Base-by-base conservation (phyloP, 2,329 filamentous ascomycete genomes). In the Fusarium sp. region DNA sequence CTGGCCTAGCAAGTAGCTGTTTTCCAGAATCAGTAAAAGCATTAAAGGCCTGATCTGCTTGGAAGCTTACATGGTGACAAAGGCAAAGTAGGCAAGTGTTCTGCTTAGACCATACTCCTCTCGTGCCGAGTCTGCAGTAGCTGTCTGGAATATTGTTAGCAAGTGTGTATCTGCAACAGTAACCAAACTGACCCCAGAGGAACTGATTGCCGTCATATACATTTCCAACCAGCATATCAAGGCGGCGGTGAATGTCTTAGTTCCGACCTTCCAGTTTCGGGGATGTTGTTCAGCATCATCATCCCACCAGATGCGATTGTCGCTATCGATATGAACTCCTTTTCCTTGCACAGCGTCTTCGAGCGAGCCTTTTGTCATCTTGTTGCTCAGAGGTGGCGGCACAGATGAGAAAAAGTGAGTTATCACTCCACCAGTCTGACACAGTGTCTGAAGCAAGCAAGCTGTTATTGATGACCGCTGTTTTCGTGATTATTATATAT, bases 201-300 rank as follows among this genome's bases (percentile, higher is more conserved):
- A 49, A 5, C 51, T 55, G 5, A 55, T 55, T 14, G 51, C 51
- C 4, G 44, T 55, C 51, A 55, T 55, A 24, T 55, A 55, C 51
- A 55, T 55, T 7, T 55, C 51, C 24, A 55, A 7, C 51, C 51
- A 55, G 9, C 51, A 55, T 32, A 55, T 55, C 7, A 55, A 7
- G 7, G 34, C 51, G 9, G 44, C 6, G 3, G 51, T 49, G 17
- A 40, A 55, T 24, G 44, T 20, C 20, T 55, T 55, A 7, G 34
- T 55, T 12, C 44, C 34, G 3, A 15, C 20, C 6, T 40, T 55
- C 51, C 51, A 55, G 5, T 55, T 50, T 3, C 44, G 17, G 14
- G 51, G 51, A 7, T 55, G 51, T 14, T 49, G 20, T 17, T 32
- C 20, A 3, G 51, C 51, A 32, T 55, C 44, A 23, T 50, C 44